phyloP scores from a whole-genome alignment of 352 stramenopile genomes.

The Phytophthora pluvialis region DNA sequence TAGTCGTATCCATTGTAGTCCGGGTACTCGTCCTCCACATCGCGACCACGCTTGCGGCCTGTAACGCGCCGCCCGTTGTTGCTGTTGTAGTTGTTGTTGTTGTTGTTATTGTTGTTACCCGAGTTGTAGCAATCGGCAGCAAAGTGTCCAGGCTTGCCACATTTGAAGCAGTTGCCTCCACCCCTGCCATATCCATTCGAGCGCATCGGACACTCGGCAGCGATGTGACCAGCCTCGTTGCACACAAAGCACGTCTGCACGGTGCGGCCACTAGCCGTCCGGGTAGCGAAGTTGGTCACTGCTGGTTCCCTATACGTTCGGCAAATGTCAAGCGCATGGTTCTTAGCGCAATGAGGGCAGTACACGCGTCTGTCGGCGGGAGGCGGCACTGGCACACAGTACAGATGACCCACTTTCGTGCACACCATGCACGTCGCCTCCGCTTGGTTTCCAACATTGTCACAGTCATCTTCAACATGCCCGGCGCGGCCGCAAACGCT shows the following conservation, averaged over 20 bases:
- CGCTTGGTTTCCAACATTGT: constrained; percentile 35
- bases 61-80: constrained; percentile 37
- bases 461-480: constrained; percentile 54
- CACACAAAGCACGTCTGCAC: constrained; percentile 82
- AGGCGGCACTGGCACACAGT: constrained; percentile 69
- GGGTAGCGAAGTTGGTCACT: constrained; percentile 50
- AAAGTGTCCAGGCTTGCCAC: constrained; percentile 53
- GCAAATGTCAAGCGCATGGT: constrained; percentile 60
- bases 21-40: constrained; percentile 53
- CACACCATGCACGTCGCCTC: constrained; percentile 82
- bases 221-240: constrained; percentile 72
- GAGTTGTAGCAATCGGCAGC: constrained; percentile 50
- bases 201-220: constrained; percentile 62
- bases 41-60: constrained; percentile 54
- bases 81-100: not conserved
- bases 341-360: constrained; percentile 67
- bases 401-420: constrained; percentile 60
- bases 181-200: constrained; percentile 46
- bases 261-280: constrained; percentile 44
- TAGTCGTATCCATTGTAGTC: constrained; percentile 50
- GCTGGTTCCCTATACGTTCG: constrained; percentile 52
- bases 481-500: constrained; percentile 59
- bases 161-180: constrained; percentile 62
- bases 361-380: constrained; percentile 76
- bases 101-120: not conserved